These are phyloP conservation scores for Rubroboletus pulcherrimus DNA, from an alignment of 768 basidiomycete species.

Conservation along the genomic window DNA sequence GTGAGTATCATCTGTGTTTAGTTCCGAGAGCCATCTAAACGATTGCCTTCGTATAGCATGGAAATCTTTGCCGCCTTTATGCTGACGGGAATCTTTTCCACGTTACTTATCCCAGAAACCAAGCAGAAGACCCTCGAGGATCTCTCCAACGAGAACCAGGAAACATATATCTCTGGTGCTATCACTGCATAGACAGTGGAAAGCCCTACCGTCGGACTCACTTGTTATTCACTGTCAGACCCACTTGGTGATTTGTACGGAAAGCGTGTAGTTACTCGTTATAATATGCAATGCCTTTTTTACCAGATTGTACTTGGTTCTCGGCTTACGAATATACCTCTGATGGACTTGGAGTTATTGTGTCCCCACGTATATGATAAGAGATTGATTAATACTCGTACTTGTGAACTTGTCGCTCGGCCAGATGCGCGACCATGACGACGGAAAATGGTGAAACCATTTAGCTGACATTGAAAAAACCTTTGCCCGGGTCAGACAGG, in stretches of 20 bases:
- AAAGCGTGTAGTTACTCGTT: background rate
- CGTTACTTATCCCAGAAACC: conserved; percentile 77
- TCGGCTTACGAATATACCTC: background rate
- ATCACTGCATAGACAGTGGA: conserved; percentile 8
- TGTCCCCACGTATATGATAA: background rate
- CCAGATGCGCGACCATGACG: background rate
- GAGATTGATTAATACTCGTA: background rate
- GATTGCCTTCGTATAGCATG: conserved; percentile 38
- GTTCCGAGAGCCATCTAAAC: background rate
- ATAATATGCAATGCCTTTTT: conserved; percentile 8
- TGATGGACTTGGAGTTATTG: background rate
- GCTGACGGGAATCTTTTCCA: conserved; percentile 81
- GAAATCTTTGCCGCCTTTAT: conserved; percentile 85
- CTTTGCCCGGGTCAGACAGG: background rate
- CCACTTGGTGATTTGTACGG: background rate
- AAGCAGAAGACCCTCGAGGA: conserved; percentile 64
- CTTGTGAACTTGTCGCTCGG: background rate
- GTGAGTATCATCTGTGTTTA: conserved; percentile 37
- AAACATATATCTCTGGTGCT: conserved; percentile 46
- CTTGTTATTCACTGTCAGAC: background rate
- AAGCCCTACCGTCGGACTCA: background rate
- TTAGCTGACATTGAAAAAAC: too few relatives aligned
- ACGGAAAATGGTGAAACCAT: background rate
- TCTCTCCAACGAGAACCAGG: conserved; percentile 68
- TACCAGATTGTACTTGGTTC: background rate